Conservation (phyloP, 2,329 filamentous ascomycete genomes). For the Hypoxylon sp. region DNA sequence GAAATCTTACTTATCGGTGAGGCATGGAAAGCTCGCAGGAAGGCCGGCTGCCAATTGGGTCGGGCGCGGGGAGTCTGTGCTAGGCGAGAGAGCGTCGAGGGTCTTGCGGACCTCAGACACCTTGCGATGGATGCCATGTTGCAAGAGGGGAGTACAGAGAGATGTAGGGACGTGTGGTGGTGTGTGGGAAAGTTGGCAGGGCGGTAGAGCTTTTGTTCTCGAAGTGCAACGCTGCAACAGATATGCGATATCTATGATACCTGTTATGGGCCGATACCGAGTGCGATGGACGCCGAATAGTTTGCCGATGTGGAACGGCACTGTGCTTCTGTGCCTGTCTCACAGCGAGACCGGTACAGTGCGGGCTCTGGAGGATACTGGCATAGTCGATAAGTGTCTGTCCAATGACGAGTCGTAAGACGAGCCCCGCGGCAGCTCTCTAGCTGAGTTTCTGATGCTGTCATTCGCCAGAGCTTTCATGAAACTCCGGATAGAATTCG, state of each 20-base stretch:
- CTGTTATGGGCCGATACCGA: constrained; percentile 26
- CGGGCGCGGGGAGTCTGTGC: constrained; percentile 45
- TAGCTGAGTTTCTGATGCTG: background rate
- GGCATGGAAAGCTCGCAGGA: constrained; percentile 56
- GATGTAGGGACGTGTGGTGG: constrained; percentile 5
- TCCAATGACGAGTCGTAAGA: constrained; percentile 15
- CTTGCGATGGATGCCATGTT: constrained; percentile 65
- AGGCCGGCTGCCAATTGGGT: constrained; percentile 49
- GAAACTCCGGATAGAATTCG: constrained; percentile 22
- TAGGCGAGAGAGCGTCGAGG: constrained; percentile 54
- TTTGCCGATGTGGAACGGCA: constrained; percentile 24
- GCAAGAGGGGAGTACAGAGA: background rate
- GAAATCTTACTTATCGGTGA: constrained; percentile 52
- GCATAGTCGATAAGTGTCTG: constrained; percentile 7
- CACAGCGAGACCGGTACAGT: constrained; percentile 6
- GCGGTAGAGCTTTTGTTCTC: constrained; percentile 21
- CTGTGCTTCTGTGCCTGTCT: constrained; percentile 4
- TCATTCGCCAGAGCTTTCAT: constrained; percentile 3
- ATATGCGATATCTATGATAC: constrained; percentile 34
- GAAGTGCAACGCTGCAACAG: constrained; percentile 19
- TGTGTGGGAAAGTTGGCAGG: background rate
- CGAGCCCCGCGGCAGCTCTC: constrained; percentile 26
- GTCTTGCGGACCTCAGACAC: constrained; percentile 59
- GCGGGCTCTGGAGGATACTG: background rate
- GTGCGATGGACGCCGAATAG: constrained; percentile 26